Evolutionary conservation across 2,329 filamentous ascomycete species (phyloP).

Genomic region (Drechslerella coelobrocha): DNA sequence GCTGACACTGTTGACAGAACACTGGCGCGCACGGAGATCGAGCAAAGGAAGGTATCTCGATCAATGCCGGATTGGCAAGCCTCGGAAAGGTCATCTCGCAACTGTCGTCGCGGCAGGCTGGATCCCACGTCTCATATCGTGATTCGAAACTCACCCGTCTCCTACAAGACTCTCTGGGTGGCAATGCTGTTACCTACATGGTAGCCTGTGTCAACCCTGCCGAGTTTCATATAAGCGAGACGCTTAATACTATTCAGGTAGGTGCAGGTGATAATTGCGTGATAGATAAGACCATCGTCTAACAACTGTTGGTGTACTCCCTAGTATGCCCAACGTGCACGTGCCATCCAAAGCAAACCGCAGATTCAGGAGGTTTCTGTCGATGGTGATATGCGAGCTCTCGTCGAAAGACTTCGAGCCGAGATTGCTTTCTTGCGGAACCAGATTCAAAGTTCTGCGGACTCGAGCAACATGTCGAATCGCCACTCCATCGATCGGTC

Average conservation of each 20-base stretch:
- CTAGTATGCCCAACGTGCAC: slow-evolving; percentile 90
- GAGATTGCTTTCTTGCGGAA: slow-evolving; percentile 93
- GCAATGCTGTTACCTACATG: slow-evolving; percentile 99
- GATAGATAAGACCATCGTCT: background rate
- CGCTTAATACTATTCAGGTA: slow-evolving; percentile 82
- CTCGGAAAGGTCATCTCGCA: slow-evolving; percentile 98
- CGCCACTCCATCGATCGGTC: slow-evolving; percentile 62
- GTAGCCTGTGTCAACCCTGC: slow-evolving; percentile 97
- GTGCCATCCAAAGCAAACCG: slow-evolving; percentile 96
- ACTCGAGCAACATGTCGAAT: slow-evolving; percentile 72
- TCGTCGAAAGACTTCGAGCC: slow-evolving; percentile 90
- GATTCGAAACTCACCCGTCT: slow-evolving; percentile 96
- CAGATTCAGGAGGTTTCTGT: slow-evolving; percentile 89
- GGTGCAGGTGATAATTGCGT: slow-evolving; percentile 8
- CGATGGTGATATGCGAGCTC: slow-evolving; percentile 89
- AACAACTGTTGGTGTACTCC: slow-evolving; percentile 28
- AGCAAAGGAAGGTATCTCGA: slow-evolving; percentile 94
- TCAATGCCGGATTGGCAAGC: slow-evolving; percentile 93
- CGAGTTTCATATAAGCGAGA: slow-evolving; percentile 96
- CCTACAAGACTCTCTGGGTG: slow-evolving; percentile 93
- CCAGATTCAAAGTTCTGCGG: slow-evolving; percentile 85
- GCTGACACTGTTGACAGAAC: slow-evolving; percentile 63
- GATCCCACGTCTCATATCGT: slow-evolving; percentile 93
- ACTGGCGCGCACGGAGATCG: slow-evolving; percentile 93
- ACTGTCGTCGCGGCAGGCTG: slow-evolving; percentile 84